phyloP scores from a whole-genome alignment of 371 early-diverging fungal genomes.

The Circinella minor region DNA sequence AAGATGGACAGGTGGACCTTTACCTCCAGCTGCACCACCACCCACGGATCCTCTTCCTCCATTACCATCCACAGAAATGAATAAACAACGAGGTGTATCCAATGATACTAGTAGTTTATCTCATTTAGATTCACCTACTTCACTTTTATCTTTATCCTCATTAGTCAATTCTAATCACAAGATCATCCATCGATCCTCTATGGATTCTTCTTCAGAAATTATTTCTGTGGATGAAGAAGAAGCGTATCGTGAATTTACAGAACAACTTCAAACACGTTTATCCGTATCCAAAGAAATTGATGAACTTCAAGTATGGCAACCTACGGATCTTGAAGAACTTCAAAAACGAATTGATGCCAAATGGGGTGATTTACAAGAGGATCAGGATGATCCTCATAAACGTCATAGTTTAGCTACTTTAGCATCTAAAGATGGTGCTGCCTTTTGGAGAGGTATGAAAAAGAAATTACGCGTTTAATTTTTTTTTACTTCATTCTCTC shows the following conservation, averaged over 20 bases:
- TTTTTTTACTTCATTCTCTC: not conserved
- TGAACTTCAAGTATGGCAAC: slow-evolving; percentile 26
- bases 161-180: not conserved
- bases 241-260: slow-evolving; percentile 31
- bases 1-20: slow-evolving; percentile 22
- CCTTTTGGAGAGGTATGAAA: slow-evolving; percentile 36
- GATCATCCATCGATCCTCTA: slow-evolving; percentile 8
- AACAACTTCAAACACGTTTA: slow-evolving; percentile 28
- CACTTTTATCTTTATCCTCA: not conserved
- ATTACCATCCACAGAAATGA: slow-evolving; percentile 10
- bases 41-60: slow-evolving; percentile 32
- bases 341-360: slow-evolving; percentile 13
- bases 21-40: slow-evolving; percentile 30
- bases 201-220: slow-evolving; percentile 6
- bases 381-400: slow-evolving; percentile 11
- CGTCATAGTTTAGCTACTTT: slow-evolving; percentile 11
- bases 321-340: slow-evolving; percentile 20
- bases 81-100: not conserved
- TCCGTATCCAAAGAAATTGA: slow-evolving; percentile 35
- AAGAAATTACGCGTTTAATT: slow-evolving; percentile 32
- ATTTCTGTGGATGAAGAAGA: slow-evolving; percentile 16
- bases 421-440: slow-evolving; percentile 16
- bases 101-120: slow-evolving; percentile 3
- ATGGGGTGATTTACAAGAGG: slow-evolving; percentile 12
- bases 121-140: not conserved